phyloP scores from a whole-genome alignment of 2,329 filamentous ascomycete genomes.

The Curvularia hawaiiensis region DNA sequence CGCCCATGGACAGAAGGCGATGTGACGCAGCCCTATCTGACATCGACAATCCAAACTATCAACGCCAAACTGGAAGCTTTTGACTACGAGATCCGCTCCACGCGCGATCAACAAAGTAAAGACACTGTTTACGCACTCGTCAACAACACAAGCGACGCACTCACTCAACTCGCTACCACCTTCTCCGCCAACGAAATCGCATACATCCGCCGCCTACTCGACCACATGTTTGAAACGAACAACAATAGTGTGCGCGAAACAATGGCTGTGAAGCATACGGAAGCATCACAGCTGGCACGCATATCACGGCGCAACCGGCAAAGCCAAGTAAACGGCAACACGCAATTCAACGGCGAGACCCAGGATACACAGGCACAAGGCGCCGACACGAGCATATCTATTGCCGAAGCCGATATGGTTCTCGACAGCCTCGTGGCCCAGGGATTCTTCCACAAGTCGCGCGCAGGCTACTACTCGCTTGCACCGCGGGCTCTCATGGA shows the following conservation, averaged over 20 bases:
- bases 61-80: conserved; percentile 77
- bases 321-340: conserved; percentile 36
- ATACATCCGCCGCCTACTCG: conserved; percentile 85
- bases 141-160: conserved; percentile 82
- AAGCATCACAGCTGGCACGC: conserved; percentile 73
- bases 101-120: conserved; percentile 68
- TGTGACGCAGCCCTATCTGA: conserved; percentile 71
- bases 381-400: conserved; percentile 63
- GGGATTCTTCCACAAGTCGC: conserved; percentile 82
- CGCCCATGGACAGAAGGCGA: conserved; percentile 61
- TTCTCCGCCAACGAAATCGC: conserved; percentile 83
- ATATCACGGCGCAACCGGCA: conserved; percentile 38
- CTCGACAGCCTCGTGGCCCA: conserved; percentile 73
- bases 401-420: conserved; percentile 76
- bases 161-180: conserved; percentile 85
- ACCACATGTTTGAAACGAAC: conserved; percentile 88
- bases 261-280: conserved; percentile 79
- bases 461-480: conserved; percentile 73
- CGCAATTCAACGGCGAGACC: conserved; percentile 42
- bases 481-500: conserved; percentile 83
- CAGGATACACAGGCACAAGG: conserved; percentile 46
- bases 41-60: conserved; percentile 70
- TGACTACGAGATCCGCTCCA: conserved; percentile 85
- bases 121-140: conserved; percentile 80
- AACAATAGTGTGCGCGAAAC: conserved; percentile 82